phyloP scores from a whole-genome alignment of 1,284 basidiomycete species.

The Ceratobasidium sp. region DNA sequence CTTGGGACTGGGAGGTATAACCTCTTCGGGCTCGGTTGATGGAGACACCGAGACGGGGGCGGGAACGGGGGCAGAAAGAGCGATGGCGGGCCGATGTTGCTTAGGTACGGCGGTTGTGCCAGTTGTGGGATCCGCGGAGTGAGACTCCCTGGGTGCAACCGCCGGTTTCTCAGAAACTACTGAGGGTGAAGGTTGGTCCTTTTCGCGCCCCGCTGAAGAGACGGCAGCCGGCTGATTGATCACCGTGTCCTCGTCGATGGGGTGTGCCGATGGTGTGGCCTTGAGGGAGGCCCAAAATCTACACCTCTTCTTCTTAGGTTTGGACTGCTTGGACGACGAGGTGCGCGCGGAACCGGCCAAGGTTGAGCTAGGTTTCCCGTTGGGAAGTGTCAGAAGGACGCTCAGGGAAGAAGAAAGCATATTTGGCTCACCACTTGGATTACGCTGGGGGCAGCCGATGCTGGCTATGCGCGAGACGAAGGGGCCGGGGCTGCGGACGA shows the following conservation, averaged over 20 bases:
- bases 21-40: slow-evolving; percentile 36
- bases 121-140: slow-evolving; percentile 4
- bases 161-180: slow-evolving; percentile 30
- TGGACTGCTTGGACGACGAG: slow-evolving; percentile 33
- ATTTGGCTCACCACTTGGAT: too few relatives aligned
- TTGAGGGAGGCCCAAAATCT: slow-evolving; percentile 42
- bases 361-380: slow-evolving; percentile 22
- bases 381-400: too few relatives aligned
- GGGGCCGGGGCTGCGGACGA: too few relatives aligned
- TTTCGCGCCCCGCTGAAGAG: slow-evolving; percentile 19
- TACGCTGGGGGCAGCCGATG: too few relatives aligned
- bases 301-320: slow-evolving; percentile 41
- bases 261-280: slow-evolving; percentile 34
- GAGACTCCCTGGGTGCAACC: slow-evolving; percentile 7
- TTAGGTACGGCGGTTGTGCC: slow-evolving; percentile 34
- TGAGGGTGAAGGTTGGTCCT: background rate
- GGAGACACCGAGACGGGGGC: slow-evolving; percentile 27
- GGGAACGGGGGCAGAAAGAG: slow-evolving; percentile 22
- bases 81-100: slow-evolving; percentile 28
- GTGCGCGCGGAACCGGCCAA: slow-evolving; percentile 44
- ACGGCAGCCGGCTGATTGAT: slow-evolving; percentile 6
- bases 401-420: too few relatives aligned
- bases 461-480: too few relatives aligned
- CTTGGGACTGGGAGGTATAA: slow-evolving; percentile 71
- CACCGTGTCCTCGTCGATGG: slow-evolving; percentile 18